These are phyloP conservation scores for Crinitomyces ghanaensis DNA, from an alignment of 805 yeast species.

Conservation along the genomic window DNA sequence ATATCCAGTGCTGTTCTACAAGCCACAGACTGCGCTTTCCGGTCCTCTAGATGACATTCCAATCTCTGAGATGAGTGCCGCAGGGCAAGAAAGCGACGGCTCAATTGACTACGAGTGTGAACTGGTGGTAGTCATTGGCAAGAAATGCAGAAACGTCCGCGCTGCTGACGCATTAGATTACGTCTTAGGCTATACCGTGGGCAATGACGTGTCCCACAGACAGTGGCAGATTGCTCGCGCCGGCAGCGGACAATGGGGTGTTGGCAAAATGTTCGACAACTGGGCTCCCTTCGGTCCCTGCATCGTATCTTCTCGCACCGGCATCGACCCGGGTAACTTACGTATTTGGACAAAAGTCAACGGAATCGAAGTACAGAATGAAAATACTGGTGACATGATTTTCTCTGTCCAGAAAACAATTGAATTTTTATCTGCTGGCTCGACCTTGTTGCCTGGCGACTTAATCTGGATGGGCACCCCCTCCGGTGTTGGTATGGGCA, in stretches of 20 bases:
- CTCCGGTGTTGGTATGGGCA: constrained; percentile 39
- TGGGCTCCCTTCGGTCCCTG: constrained; percentile 52
- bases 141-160: constrained; percentile 33
- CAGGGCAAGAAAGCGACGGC: constrained; percentile 17
- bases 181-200: constrained; percentile 42
- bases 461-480: constrained; percentile 49
- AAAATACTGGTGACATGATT: constrained; percentile 38
- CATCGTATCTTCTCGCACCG: constrained; percentile 28
- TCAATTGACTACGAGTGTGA: constrained; percentile 44
- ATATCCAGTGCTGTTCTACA: constrained; percentile 40
- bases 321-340: constrained; percentile 28
- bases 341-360: constrained; percentile 33
- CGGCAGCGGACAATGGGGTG: constrained; percentile 42
- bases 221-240: constrained; percentile 45
- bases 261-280: constrained; percentile 43
- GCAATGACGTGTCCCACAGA: constrained; percentile 47
- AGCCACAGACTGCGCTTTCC: constrained; percentile 36
- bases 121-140: constrained; percentile 43
- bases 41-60: constrained; percentile 34
- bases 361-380: constrained; percentile 37
- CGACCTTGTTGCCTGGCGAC: constrained; percentile 43
- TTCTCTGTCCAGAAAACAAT: constrained; percentile 34
- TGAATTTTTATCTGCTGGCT: constrained; percentile 39
- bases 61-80: constrained; percentile 24
- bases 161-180: constrained; percentile 34